Base-by-base conservation (phyloP, 495 filamentous ascomycete species). In the Talaromyces borbonicus region DNA sequence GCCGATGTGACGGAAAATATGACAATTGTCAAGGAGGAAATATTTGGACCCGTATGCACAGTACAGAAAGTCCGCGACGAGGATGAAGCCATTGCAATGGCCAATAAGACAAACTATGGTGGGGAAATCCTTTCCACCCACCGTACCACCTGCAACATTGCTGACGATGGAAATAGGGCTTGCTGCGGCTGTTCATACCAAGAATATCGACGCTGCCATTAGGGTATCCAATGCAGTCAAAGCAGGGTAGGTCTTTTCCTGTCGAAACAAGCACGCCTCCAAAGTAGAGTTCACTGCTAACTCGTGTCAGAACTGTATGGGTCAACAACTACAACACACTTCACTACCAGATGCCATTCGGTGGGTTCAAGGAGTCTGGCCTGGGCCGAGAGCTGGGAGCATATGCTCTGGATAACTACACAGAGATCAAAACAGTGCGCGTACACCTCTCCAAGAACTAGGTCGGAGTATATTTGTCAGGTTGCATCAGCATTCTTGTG, bases 21-120 rank as follows among this genome's bases (percentile, higher is more conserved):
- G 90, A 93, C 90, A 81, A 95, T 97, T 65, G 85, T 90, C 77
- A 80, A 89, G 71, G 90, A 97, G 71, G 90, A 97, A 72, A 95
- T 97, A 67, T 97, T 97, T 68, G 90, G 90, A 45, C 90, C 90
- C 42, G 92, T 97, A 43, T 84, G 85, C 67, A 80, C 84, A 43
- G 84, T 97, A 52, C 78, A 85, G 69, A 96, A 95, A 72, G 95
- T 95, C 77, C 81, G 81, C 69, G 81, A 78, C 51, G 81, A 87
- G 66, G 88, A 81, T 8, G 90, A 97, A 43, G 84, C 79, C 50
- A 81, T 96, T 67, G 68, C 73, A 47, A 66, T 86, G 33, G 90
- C 77, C 51, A 96, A 97, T 75, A 70, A 77, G 65, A 84, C 83
- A 57, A 78, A 63, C 47, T 97, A 93, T 71, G 87, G 87, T 62